Base-by-base conservation (phyloP, 352 stramenopile species). In the Poterioochromonas sp. region DNA sequence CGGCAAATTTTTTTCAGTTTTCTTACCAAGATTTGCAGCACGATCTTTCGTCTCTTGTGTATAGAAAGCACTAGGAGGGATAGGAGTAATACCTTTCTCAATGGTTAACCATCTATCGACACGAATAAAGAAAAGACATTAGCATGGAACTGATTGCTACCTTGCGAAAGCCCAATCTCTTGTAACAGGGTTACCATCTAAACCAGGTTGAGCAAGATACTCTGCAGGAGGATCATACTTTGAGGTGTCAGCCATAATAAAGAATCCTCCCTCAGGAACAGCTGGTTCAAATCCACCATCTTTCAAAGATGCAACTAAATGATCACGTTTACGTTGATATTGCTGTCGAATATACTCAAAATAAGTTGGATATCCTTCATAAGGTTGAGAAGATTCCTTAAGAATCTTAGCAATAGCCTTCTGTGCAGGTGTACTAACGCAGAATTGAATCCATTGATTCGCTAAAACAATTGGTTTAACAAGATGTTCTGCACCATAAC, bases 211-310 rank as follows among this genome's bases (percentile, higher is more conserved):
- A 3, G 77, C 34, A 0, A 82, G 34, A 80, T 87, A 85, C 37
- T 76, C 34, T 1, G 68, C 44, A 26, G 84, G 83, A 68, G 88
- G 79, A 0, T 76, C 77, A 44, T 90, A 71, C 0, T 64, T 35
- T 18, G 65, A 82, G 11, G 87, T 89, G 65, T 92, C 87, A 3
- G 86, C 87, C 76, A 91, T 89, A 65, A 98, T 90, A 79, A 98
- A 98, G 85, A 98, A 98, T 41, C 93, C 94, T 1, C 94, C 93
- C 64, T 96, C 83, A 0, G 93, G 93, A 0, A 95, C 86, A 58
- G 96, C 95, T 5, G 91, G 92, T 60, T 87, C 89, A 86, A 93
- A 95, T 80, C 90, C 87, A 12, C 88, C 90, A 0, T 77, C 80
- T 41, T 87, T 79, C 0, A 98, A 86, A 8, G 90, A 88, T 0